These are phyloP conservation scores for Pichia sp. DNA, from an alignment of 1,139 yeast species.

Conservation along the genomic window DNA sequence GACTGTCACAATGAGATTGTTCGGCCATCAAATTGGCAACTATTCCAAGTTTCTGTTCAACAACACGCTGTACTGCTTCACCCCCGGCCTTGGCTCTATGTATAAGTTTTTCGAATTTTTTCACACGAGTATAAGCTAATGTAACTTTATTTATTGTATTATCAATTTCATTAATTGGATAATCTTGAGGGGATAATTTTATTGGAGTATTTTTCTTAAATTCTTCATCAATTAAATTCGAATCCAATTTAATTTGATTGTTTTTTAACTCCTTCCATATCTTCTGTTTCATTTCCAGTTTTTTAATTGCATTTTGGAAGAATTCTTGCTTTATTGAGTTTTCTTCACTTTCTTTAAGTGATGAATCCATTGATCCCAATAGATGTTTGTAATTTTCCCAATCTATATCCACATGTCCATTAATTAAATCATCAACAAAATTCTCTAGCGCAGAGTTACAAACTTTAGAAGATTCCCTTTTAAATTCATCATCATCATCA, in stretches of 20 bases:
- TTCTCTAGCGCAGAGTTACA: conserved; percentile 60
- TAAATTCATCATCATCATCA: conserved; percentile 19
- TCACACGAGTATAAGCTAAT: neutral
- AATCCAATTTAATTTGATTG: neutral
- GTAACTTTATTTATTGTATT: neutral
- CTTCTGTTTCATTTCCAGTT: conserved; percentile 40
- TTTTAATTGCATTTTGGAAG: conserved; percentile 39
- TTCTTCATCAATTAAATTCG: neutral
- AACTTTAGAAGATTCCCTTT: conserved; percentile 28
- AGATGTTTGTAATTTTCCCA: conserved; percentile 51
- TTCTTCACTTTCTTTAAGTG: conserved; percentile 48
- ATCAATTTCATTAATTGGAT: neutral
- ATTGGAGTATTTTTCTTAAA: neutral
- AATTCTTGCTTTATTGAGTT: conserved; percentile 42
- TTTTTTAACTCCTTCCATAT: conserved; percentile 7
- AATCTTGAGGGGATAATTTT: neutral
- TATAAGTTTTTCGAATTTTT: conserved; percentile 6
- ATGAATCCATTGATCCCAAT: neutral
- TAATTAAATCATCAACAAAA: conserved; percentile 48
- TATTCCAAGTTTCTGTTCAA: neutral
- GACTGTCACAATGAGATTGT: neutral
- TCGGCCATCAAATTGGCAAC: neutral
- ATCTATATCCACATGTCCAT: conserved; percentile 54
- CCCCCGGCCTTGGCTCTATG: conserved; percentile 3
- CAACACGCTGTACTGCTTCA: conserved; percentile 4